Percentiles rank a stretch among this genome's conserved stretches.
Conservation (phyloP, 2,329 filamentous ascomycete species). For the Phialophora verrucosa region DNA sequence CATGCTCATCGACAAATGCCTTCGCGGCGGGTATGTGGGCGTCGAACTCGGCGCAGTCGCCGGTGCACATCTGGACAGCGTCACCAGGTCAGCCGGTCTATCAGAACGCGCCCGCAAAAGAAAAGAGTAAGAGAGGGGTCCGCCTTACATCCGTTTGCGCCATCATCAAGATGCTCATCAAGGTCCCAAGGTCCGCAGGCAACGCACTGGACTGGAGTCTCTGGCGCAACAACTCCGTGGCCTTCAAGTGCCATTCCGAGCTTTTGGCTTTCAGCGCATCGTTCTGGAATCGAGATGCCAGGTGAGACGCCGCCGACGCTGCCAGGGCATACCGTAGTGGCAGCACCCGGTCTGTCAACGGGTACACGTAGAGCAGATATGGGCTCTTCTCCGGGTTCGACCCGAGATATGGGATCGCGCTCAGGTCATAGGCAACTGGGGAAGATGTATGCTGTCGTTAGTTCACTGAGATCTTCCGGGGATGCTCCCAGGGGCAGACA, state of each 20-base stretch:
- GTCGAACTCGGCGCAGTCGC: slow-evolving; percentile 21
- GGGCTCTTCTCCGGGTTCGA: slow-evolving; percentile 17
- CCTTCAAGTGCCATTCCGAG: slow-evolving; percentile 17
- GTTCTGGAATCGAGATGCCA: slow-evolving; percentile 13
- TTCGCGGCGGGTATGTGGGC: slow-evolving; percentile 15
- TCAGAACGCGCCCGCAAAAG: too few relatives aligned
- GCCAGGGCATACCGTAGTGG: slow-evolving; percentile 21
- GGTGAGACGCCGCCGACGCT: slow-evolving; percentile 16
- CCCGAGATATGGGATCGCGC: slow-evolving; percentile 18
- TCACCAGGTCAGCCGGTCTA: too few relatives aligned
- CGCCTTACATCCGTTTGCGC: slow-evolving; percentile 14
- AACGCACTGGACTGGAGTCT: slow-evolving; percentile 8
- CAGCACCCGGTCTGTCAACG: slow-evolving; percentile 15
- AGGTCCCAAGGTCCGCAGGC: slow-evolving; percentile 10
- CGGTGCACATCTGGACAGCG: slow-evolving; percentile 10
- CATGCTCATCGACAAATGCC: slow-evolving; percentile 19
- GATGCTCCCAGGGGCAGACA: too few relatives aligned
- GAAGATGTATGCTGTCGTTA: too few relatives aligned
- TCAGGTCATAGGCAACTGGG: slow-evolving; percentile 18
- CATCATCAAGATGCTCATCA: slow-evolving; percentile 19
- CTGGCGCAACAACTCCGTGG: slow-evolving; percentile 20
- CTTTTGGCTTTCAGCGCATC: slow-evolving; percentile 13
- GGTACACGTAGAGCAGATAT: slow-evolving; percentile 18
- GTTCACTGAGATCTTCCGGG: too few relatives aligned
- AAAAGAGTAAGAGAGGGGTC: not conserved